Percentiles rank a stretch among this genome's conserved stretches.
These are phyloP conservation scores for Sparassis latifolia DNA, from an alignment of 1,284 basidiomycete genomes.

Conservation along the genomic window DNA sequence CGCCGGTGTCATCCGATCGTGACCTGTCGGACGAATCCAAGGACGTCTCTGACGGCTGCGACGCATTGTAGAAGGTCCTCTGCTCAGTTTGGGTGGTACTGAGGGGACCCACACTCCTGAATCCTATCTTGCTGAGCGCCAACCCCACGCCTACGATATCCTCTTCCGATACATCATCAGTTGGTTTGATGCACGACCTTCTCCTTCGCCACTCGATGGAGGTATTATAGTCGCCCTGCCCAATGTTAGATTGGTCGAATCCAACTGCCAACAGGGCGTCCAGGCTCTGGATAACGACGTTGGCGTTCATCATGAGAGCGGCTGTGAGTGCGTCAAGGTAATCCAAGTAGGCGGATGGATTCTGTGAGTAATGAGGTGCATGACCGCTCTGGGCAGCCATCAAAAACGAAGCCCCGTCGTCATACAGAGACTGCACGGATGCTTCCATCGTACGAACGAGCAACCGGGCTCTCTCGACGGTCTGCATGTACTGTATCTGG, in stretches of 20 bases:
- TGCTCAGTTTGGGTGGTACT: slow-evolving; percentile 13
- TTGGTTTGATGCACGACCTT: slow-evolving; percentile 46
- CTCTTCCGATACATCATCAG: slow-evolving; percentile 2
- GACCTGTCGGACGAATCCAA: slow-evolving; percentile 21
- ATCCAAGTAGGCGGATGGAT: slow-evolving; percentile 28
- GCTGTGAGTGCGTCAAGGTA: slow-evolving; percentile 41
- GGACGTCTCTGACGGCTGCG: slow-evolving; percentile 23
- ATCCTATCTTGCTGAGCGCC: slow-evolving; percentile 38
- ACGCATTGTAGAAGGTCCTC: slow-evolving; percentile 19
- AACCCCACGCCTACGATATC: slow-evolving; percentile 55
- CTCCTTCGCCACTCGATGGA: slow-evolving; percentile 65
- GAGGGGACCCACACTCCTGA: slow-evolving; percentile 14
- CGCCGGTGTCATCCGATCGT: slow-evolving; percentile 19
- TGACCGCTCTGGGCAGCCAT: slow-evolving; percentile 40
- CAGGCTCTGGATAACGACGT: slow-evolving; percentile 49
- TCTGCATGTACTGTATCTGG: slow-evolving; percentile 49
- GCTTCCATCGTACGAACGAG: slow-evolving; percentile 67
- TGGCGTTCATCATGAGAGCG: slow-evolving; percentile 48
- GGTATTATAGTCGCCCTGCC: slow-evolving; percentile 59
- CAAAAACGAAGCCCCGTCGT: slow-evolving; percentile 56
- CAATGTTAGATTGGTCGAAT: slow-evolving; percentile 60
- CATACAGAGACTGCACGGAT: slow-evolving; percentile 63
- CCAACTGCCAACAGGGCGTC: slow-evolving; percentile 59
- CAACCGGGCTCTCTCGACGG: slow-evolving; percentile 56
- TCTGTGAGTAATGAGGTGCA: background rate